Evolutionary conservation across 495 filamentous ascomycete species (phyloP).

Genomic region (Cairneyella variabilis): DNA sequence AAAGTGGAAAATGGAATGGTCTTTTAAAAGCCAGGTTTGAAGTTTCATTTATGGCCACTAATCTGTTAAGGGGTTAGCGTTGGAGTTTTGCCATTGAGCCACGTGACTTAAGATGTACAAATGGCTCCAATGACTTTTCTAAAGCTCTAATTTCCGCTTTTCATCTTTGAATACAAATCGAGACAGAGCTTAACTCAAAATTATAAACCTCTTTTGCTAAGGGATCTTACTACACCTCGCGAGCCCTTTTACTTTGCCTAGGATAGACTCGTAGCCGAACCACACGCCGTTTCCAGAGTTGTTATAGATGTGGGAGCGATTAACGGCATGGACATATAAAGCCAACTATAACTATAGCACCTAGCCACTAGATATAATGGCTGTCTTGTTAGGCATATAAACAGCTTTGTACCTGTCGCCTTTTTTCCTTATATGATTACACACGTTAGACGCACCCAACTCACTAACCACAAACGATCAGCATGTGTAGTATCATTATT

Average conservation of each 20-base stretch:
- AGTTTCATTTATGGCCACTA: background rate
- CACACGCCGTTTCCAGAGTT: background rate
- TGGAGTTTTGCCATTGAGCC: background rate
- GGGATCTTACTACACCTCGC: background rate
- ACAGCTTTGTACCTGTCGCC: background rate
- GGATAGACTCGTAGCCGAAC: background rate
- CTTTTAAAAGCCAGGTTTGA: background rate
- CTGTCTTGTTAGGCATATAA: background rate
- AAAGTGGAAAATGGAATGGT: background rate
- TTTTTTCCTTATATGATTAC: background rate
- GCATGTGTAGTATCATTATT: slow-evolving; percentile 11
- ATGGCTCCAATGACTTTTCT: background rate
- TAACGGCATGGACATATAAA: background rate
- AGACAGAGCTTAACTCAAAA: background rate
- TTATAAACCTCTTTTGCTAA: background rate
- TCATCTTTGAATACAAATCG: background rate
- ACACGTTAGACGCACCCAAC: background rate
- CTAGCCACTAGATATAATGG: background rate
- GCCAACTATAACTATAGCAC: background rate
- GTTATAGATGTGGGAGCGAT: background rate
- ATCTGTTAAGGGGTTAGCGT: background rate
- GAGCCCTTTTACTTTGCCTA: background rate
- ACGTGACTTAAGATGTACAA: background rate
- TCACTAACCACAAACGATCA: slow-evolving; percentile 7
- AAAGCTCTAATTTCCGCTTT: background rate